Evolutionary conservation across 2,329 filamentous ascomycete genomes (phyloP).

Genomic region (Atkinsonella hypoxylon): DNA sequence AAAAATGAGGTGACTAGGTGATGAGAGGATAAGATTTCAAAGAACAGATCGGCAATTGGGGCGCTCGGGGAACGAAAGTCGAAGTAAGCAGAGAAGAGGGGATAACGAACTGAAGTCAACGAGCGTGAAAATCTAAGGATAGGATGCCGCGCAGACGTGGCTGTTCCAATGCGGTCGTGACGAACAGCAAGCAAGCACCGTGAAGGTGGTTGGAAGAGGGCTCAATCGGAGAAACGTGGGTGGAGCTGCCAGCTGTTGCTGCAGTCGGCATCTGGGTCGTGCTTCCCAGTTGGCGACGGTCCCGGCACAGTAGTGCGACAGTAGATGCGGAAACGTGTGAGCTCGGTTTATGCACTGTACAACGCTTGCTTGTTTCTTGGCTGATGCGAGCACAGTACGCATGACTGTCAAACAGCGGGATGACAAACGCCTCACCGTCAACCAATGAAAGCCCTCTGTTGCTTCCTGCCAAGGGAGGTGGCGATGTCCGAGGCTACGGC

Average conservation of each 20-base stretch:
- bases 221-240: constrained; percentile 6
- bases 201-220: constrained; percentile 7
- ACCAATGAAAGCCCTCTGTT: background rate
- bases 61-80: constrained; percentile 7
- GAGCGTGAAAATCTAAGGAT: constrained; percentile 15
- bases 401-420: background rate
- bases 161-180: constrained; percentile 2
- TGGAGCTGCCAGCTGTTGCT: constrained; percentile 6
- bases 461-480: constrained; percentile 14
- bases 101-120: constrained; percentile 23
- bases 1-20: constrained; percentile 2
- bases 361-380: background rate
- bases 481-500: constrained; percentile 20
- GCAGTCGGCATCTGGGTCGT: background rate
- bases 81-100: constrained; percentile 8
- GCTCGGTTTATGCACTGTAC: background rate
- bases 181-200: constrained; percentile 6
- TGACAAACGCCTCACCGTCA: background rate
- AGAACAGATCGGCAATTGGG: constrained; percentile 7
- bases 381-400: background rate
- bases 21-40: constrained; percentile 1
- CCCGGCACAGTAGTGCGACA: background rate
- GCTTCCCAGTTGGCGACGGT: background rate
- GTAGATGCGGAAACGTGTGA: constrained; percentile 4
- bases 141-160: constrained; percentile 13